These are phyloP conservation scores for Cynanchum wilfordii DNA, from an alignment of 257 asterid genomes.

Conservation along the genomic window DNA sequence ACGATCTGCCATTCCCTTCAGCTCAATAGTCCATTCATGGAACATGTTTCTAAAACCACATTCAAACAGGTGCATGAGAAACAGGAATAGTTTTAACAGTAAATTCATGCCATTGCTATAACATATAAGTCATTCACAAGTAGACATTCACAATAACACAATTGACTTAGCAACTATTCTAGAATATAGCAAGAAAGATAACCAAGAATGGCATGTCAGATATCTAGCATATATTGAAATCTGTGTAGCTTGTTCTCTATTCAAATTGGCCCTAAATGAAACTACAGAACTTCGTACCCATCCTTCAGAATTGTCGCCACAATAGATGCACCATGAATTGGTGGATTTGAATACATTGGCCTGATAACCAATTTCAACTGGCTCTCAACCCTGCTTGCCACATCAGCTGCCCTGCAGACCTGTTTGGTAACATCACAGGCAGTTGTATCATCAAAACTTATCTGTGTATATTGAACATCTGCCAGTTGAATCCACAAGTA, in stretches of 20 bases:
- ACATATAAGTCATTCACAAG: not conserved
- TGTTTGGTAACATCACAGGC: conserved; percentile 21
- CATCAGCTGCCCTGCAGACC: conserved; percentile 82
- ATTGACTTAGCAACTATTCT: not conserved
- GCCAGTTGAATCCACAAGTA: not conserved
- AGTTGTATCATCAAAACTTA: not conserved
- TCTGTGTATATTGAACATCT: not conserved
- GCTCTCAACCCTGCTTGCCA: conserved; percentile 93
- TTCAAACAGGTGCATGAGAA: conserved; percentile 4
- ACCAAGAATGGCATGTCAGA: not conserved
- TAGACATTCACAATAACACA: not conserved
- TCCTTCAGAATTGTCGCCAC: conserved; percentile 91
- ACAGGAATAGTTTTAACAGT: not conserved
- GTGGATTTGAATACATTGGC: conserved; percentile 98
- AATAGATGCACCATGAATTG: conserved; percentile 94
- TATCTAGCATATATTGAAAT: not conserved
- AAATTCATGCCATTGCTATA: not conserved
- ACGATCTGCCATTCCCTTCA: conserved; percentile 98
- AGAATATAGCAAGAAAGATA: not conserved
- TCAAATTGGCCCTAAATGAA: not conserved
- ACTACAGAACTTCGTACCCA: conserved; percentile 39
- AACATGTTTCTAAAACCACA: conserved; percentile 62
- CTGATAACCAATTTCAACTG: conserved; percentile 90
- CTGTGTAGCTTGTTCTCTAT: not conserved
- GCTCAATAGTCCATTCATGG: conserved; percentile 87